Base-by-base conservation (phyloP, 768 basidiomycete genomes). In the Mycena maculata region DNA sequence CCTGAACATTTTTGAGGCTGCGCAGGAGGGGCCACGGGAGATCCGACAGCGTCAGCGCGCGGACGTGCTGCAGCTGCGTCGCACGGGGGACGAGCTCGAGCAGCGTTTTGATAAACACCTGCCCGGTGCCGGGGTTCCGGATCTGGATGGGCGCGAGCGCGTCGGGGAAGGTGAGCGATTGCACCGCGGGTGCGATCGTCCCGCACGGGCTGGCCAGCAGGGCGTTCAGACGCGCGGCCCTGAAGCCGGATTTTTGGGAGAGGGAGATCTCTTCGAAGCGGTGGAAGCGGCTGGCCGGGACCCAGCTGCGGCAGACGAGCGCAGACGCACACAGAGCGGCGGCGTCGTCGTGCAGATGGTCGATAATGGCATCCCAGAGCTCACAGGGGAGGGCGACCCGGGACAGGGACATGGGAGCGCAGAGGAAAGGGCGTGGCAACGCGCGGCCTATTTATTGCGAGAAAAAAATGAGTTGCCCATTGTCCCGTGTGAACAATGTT, bases 291-390 rank as follows among this genome's bases (percentile, higher is more conserved):
- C 75, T 67, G 3, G 77, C 69, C 5, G 75, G 75, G n/a, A 73
- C 69, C 75, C 75, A 78, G 13, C 68, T 42, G 3, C 74, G 73
- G 47, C 72, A 76, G 20, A 74, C 70, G 31, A 76, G 68, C 8
- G 71, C 69, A 52, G 74, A 76, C 2, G 68, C 67, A 25, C 53
- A 55, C 28, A 80, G 71, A 16, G 76, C 31, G 2, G 28, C 45
- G 18, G 60, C 60, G 44, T 80, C 75, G 31, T 74, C 65, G 68
- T 80, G 72, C 33, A 80, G 75, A 57, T 71, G 74, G 71, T 80
- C 78, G 66, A 80, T 69, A 42, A 80, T 72, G 50, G 70, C 73
- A 70, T 79, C 77, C 45, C 70, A 69, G 53, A 79, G 70, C 68
- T 79, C 78, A 30, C 66, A 60, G 18, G 78, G 78, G 15, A 79